Conservation (phyloP, 1,139 yeast species). For the Nakaseomyces bracarensis region DNA sequence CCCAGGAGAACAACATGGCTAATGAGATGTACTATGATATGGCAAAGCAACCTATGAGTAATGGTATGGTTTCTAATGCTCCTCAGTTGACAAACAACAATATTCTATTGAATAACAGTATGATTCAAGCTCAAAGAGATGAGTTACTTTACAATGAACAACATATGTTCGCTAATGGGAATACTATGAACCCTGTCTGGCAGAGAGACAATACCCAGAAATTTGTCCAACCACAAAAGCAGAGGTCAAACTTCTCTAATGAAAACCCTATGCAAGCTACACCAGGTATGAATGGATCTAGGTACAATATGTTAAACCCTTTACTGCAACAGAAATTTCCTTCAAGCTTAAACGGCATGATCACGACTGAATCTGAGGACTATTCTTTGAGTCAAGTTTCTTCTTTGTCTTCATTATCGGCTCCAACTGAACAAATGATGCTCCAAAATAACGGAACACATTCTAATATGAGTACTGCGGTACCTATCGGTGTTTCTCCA, state of each 20-base stretch:
- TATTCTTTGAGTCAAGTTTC: slow-evolving; percentile 5
- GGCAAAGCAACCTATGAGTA: neutral
- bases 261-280: neutral
- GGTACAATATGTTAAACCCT: neutral
- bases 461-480: slow-evolving; percentile 5
- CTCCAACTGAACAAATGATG: slow-evolving; percentile 4
- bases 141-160: neutral
- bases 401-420: slow-evolving; percentile 4
- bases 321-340: neutral
- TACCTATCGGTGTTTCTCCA: slow-evolving; percentile 7
- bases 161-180: slow-evolving; percentile 1
- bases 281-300: neutral
- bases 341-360: neutral
- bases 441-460: neutral
- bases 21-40: slow-evolving; percentile 1
- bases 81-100: neutral
- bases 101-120: neutral
- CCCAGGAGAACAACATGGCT: neutral
- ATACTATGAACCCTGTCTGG: neutral
- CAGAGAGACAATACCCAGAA: neutral
- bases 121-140: slow-evolving; percentile 2
- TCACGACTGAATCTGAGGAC: slow-evolving; percentile 2
- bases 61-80: neutral
- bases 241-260: neutral
- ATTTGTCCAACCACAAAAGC: slow-evolving; percentile 2